Percentiles rank a stretch among this genome's conserved stretches.
Evolutionary conservation across 176 grass and related monocot genomes (phyloP).

Genomic region (Hordeum vulgare): MorexV3_pseudomolecules_assembly NC_058521.1:159843888-159844387

Average conservation of each 20-base stretch:
- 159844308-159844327: conserved; percentile 71
- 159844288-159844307: conserved; percentile 56
- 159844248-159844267: not conserved
- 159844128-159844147: conserved; percentile 71
- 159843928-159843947: not conserved
- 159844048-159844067: conserved; percentile 40
- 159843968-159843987: not conserved
- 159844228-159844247: not conserved
- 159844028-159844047: not conserved
- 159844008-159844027: not conserved
- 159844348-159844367: conserved; percentile 16
- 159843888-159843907: no score
- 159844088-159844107: conserved; percentile 65
- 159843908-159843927: not conserved
- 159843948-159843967: not conserved
- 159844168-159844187: conserved; percentile 52
- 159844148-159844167: conserved; percentile 51
- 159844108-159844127: conserved; percentile 85
- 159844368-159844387: conserved; percentile 48
- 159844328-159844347: conserved; percentile 26
- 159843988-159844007: not conserved
- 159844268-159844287: conserved; percentile 50
- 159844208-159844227: not conserved
- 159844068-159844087: conserved; percentile 54
- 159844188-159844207: conserved; percentile 9